phyloP scores from a whole-genome alignment of 495 filamentous ascomycete genomes.

The Astrocystis sublimbata region DNA sequence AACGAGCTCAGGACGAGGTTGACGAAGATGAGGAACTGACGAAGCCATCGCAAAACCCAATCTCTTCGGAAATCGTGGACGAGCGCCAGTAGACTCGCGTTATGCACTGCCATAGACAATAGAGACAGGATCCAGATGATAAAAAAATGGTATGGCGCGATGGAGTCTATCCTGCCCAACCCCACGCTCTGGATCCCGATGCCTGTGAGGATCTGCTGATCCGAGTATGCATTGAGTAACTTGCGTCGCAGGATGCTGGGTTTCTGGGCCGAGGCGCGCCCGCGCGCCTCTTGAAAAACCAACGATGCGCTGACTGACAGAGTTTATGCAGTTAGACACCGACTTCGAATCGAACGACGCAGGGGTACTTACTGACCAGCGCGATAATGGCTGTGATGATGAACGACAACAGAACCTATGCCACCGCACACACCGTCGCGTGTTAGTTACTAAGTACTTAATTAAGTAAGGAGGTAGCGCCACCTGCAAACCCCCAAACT shows the following conservation, averaged over 20 bases:
- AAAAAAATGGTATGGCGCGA: conserved; percentile 63
- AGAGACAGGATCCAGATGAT: conserved; percentile 62
- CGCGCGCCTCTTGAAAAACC: conserved; percentile 46
- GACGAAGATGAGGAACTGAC: conserved; percentile 59
- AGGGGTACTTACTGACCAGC: conserved; percentile 30
- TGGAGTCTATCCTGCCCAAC: conserved; percentile 48
- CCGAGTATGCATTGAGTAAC: conserved; percentile 57
- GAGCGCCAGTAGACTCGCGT: conserved; percentile 55
- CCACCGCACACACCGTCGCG: too few relatives aligned
- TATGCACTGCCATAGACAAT: conserved; percentile 59
- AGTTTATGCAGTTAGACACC: not conserved
- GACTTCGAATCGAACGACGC: too few relatives aligned
- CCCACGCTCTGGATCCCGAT: conserved; percentile 59
- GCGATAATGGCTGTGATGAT: conserved; percentile 54
- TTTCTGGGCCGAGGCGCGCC: conserved; percentile 31
- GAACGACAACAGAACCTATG: conserved; percentile 59
- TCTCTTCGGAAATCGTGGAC: conserved; percentile 62
- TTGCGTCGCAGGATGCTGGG: conserved; percentile 52
- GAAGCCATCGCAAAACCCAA: conserved; percentile 61
- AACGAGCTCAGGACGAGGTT: conserved; percentile 54
- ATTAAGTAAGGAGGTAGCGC: too few relatives aligned
- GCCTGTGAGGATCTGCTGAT: conserved; percentile 62
- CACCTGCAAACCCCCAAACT: too few relatives aligned
- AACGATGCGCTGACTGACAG: conserved; percentile 41
- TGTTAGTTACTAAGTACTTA: too few relatives aligned